Conservation (phyloP, 2,329 filamentous ascomycete genomes). For the Colletotrichum euphorbiae region DNA sequence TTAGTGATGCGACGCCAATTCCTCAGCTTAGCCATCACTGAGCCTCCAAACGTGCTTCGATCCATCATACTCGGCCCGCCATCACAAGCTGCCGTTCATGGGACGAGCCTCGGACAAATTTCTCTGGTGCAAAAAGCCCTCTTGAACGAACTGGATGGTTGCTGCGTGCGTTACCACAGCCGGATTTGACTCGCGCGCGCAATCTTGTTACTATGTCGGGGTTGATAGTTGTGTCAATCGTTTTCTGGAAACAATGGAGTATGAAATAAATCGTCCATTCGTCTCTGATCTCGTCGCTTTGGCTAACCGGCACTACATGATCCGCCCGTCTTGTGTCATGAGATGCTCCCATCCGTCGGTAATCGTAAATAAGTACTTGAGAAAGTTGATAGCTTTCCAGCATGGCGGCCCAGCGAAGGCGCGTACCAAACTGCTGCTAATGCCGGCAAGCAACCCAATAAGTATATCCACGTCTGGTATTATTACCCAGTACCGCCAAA, state of each 20-base stretch:
- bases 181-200: not conserved
- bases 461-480: slow-evolving; percentile 34
- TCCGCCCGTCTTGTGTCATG: slow-evolving; percentile 26
- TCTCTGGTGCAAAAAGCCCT: slow-evolving; percentile 8
- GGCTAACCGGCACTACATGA: slow-evolving; percentile 19
- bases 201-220: not conserved
- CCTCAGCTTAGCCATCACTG: not conserved
- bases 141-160: not conserved
- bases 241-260: not conserved
- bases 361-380: slow-evolving; percentile 17
- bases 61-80: slow-evolving; percentile 22
- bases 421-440: slow-evolving; percentile 19
- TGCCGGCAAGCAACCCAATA: slow-evolving; percentile 23
- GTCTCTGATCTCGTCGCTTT: slow-evolving; percentile 11
- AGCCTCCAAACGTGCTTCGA: slow-evolving; percentile 27
- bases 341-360: slow-evolving; percentile 25
- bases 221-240: slow-evolving; percentile 1
- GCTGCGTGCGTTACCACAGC: not conserved
- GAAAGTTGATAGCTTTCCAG: slow-evolving; percentile 1
- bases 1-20: slow-evolving; percentile 25
- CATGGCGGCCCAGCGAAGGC: not conserved
- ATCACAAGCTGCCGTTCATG: slow-evolving; percentile 36
- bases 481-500: slow-evolving; percentile 14
- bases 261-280: slow-evolving; percentile 32
- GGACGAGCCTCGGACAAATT: slow-evolving; percentile 33